These are phyloP conservation scores for Paramecium sonneborni DNA, from an alignment of 73 alveolate species.

Conservation along the genomic window DNA sequence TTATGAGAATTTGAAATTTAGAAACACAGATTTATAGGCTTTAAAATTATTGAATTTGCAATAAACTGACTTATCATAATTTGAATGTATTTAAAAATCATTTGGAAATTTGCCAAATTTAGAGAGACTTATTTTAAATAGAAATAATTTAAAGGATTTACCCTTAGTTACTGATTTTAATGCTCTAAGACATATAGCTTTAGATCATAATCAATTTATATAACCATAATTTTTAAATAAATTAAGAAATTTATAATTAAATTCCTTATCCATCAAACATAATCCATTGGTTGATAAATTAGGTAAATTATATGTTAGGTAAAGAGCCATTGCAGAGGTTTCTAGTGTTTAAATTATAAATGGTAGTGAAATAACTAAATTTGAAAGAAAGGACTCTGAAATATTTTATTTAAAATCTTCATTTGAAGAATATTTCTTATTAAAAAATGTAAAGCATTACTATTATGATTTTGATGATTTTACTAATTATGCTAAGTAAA, in stretches of 20 bases:
- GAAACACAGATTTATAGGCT: slow-evolving; percentile 59
- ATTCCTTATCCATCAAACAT: slow-evolving; percentile 51
- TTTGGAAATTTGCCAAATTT: slow-evolving; percentile 68
- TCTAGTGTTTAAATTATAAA: slow-evolving; percentile 63
- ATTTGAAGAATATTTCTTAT: slow-evolving; percentile 70
- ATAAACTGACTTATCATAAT: slow-evolving; percentile 67
- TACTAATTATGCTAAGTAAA: slow-evolving; percentile 50
- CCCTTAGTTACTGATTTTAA: background rate
- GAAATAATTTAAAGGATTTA: slow-evolving; percentile 63
- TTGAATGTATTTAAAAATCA: slow-evolving; percentile 41
- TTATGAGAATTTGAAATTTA: slow-evolving; percentile 68
- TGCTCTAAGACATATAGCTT: background rate
- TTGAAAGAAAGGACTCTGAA: slow-evolving; percentile 77
- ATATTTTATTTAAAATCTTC: slow-evolving; percentile 67
- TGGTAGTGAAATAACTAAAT: slow-evolving; percentile 69
- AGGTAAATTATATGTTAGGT: slow-evolving; percentile 60
- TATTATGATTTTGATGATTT: slow-evolving; percentile 64
- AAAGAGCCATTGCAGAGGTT: slow-evolving; percentile 66
- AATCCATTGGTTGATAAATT: slow-evolving; percentile 70
- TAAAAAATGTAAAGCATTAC: slow-evolving; percentile 58
- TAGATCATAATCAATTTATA: background rate
- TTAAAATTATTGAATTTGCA: slow-evolving; percentile 77
- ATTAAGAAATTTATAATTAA: background rate
- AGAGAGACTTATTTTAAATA: slow-evolving; percentile 70
- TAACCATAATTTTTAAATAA: background rate